phyloP scores from a whole-genome alignment of 768 basidiomycete genomes.

The Collybiopsis confluens region DNA sequence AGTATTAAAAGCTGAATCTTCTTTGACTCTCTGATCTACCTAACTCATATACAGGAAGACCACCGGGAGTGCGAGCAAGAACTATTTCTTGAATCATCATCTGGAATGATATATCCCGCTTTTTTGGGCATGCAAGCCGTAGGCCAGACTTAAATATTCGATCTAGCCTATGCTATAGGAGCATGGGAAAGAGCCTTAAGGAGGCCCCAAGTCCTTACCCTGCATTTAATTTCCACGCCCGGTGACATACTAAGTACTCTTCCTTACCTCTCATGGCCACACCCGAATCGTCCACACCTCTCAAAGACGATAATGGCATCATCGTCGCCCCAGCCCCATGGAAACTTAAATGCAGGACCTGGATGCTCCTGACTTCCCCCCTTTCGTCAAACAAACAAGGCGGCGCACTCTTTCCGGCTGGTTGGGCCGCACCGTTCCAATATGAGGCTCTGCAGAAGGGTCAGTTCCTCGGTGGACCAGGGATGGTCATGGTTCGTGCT shows the following conservation, averaged over 20 bases:
- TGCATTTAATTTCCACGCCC: too few species aligned
- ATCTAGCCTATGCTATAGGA: too few species aligned
- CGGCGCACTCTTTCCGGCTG: constrained; percentile 24
- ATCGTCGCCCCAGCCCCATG: constrained; percentile 16
- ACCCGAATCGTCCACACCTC: too few species aligned
- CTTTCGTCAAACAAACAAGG: constrained; percentile 6
- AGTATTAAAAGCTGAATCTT: not conserved
- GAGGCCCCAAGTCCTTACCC: too few species aligned
- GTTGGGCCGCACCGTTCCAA: constrained; percentile 22
- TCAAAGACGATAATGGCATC: not conserved
- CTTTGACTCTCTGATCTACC: not conserved
- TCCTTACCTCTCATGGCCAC: too few species aligned
- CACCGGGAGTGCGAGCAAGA: not conserved
- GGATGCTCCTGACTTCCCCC: constrained; percentile 22
- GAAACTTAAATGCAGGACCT: constrained; percentile 24
- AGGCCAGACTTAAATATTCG: too few species aligned
- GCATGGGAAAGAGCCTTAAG: too few species aligned
- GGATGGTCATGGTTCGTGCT: constrained; percentile 19
- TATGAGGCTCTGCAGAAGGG: constrained; percentile 23
- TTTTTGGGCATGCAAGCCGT: too few species aligned
- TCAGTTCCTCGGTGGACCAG: constrained; percentile 25
- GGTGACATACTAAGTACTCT: too few species aligned
- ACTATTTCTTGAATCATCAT: not conserved
- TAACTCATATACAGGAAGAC: not conserved
- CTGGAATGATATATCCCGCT: too few species aligned